These are phyloP conservation scores for Dactylellina sp. DNA, from an alignment of 2,329 filamentous ascomycete species.

Conservation along the genomic window DNA sequence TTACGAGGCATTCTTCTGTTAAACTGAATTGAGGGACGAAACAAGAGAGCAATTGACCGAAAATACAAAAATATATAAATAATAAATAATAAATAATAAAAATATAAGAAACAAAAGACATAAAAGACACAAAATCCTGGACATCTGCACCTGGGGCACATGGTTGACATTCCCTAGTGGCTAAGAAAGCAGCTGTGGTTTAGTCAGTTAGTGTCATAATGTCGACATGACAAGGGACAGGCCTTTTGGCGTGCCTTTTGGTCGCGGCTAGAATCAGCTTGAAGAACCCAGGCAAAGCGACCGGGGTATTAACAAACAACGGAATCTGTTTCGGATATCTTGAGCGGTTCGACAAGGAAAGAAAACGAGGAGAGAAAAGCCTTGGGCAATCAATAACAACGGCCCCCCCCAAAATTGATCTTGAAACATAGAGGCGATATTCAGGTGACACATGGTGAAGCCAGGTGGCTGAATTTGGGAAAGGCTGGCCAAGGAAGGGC, in stretches of 20 bases:
- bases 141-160: slow-evolving; percentile 12
- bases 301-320: slow-evolving; percentile 16
- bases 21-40: too few relatives aligned
- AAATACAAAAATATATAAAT: neutral
- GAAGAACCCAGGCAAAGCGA: slow-evolving; percentile 1
- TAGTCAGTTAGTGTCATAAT: slow-evolving; percentile 48
- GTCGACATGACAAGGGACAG: slow-evolving; percentile 50
- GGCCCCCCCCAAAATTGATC: slow-evolving; percentile 24
- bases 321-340: slow-evolving; percentile 8
- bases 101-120: slow-evolving; percentile 4
- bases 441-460: slow-evolving; percentile 21
- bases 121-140: slow-evolving; percentile 3
- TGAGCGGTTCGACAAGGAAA: neutral
- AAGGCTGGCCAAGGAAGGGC: slow-evolving; percentile 12
- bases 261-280: slow-evolving; percentile 24
- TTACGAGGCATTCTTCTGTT: too few relatives aligned
- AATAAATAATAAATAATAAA: neutral
- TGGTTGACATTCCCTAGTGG: slow-evolving; percentile 39
- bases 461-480: slow-evolving; percentile 25
- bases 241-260: slow-evolving; percentile 15
- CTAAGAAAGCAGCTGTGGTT: slow-evolving; percentile 27
- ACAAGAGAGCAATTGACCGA: neutral
- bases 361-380: too few relatives aligned
- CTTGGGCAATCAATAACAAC: slow-evolving; percentile 22
- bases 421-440: slow-evolving; percentile 25